A percentile compares a stretch with the other conserved stretches of the same genome.
Evolutionary conservation across 495 filamentous ascomycete species (phyloP).

Genomic region (Lichenothelia convexa): DNA sequence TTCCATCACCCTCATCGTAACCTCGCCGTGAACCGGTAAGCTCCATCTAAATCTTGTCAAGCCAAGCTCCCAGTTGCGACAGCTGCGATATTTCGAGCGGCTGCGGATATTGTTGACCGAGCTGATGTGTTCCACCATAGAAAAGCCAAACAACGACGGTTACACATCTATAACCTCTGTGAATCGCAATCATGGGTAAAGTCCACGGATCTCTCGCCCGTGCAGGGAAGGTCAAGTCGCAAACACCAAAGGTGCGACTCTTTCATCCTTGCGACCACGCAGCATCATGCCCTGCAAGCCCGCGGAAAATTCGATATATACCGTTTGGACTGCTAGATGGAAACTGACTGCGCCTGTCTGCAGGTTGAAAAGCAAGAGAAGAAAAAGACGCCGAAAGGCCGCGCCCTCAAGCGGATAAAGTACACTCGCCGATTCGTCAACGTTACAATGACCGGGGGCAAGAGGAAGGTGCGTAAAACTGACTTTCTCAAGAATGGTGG

Average conservation of each 20-base stretch:
- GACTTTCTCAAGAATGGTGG: background rate
- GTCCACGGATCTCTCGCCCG: conserved; percentile 86
- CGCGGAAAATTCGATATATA: too few relatives aligned
- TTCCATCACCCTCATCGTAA: too few relatives aligned
- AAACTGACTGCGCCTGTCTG: conserved; percentile 3
- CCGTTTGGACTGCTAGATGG: too few relatives aligned
- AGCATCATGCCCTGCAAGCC: too few relatives aligned
- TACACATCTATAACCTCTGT: conserved; percentile 1
- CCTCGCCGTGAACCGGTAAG: too few relatives aligned
- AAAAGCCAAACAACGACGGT: too few relatives aligned
- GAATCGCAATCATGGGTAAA: conserved; percentile 62
- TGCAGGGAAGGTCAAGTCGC: conserved; percentile 92
- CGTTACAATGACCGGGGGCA: conserved; percentile 96
- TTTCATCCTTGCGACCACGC: too few relatives aligned
- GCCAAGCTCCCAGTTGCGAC: too few relatives aligned
- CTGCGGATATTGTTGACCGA: too few relatives aligned
- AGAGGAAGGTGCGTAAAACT: conserved; percentile 70
- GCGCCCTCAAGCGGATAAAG: conserved; percentile 90
- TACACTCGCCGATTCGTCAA: conserved; percentile 99
- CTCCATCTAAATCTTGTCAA: too few relatives aligned
- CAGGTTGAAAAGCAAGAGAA: conserved; percentile 84
- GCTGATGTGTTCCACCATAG: too few relatives aligned
- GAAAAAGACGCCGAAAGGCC: conserved; percentile 89
- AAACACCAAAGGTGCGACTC: conserved; percentile 62
- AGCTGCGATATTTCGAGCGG: too few relatives aligned